Base-by-base conservation (phyloP, 441 rosid species). In the Gossypium aridum region DNA sequence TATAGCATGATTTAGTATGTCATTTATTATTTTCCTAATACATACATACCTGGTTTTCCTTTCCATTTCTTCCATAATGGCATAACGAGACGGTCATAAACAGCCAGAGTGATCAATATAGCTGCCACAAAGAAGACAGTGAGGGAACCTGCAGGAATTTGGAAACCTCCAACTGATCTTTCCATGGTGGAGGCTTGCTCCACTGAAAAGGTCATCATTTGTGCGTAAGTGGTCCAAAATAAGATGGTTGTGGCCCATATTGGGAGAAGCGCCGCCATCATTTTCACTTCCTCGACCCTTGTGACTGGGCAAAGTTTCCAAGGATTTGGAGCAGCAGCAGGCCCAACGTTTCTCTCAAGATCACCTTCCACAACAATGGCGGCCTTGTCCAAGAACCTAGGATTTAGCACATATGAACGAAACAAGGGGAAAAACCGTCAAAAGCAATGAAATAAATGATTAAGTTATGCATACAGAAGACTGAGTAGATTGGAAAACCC, bases 161-260 rank as follows among this genome's bases (percentile, higher is more conserved):
- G 72, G 73, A 87, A 85, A 34, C 73, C 31, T 49, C 85, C 84
- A 0, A 85, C 5, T 28, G 80, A 61, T 70, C 88, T 73, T n/a
- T 85, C 78, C 90, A 87, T 87, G 76, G 87, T 85, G 26, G 86
- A 76, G 43, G 90, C 87, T 77, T 85, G 90, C 77, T 79, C 87
- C 26, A 87, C 90, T 2, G 90, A 85, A 80, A 87, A 87, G 12
- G 87, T 83, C 51, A 82, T 83, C 86, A 85, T 80, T 77, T 87
- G 90, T 5, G 90, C 90, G 66, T 87, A 85, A 4, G 84, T 64
- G 0, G 88, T 80, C 88, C 88, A 85, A 70, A 87, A 87, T 9
- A 87, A 68, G 66, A 85, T 87, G 37, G 88, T 87, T 17, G 87
- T 85, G 59, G 87, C 87, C 90, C 90, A 87, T 3, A 87, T 73